Base-by-base conservation (phyloP, 225 moss, liverwort and hornwort genomes). In the Bryoerythrophyllum caledonicum region DNA sequence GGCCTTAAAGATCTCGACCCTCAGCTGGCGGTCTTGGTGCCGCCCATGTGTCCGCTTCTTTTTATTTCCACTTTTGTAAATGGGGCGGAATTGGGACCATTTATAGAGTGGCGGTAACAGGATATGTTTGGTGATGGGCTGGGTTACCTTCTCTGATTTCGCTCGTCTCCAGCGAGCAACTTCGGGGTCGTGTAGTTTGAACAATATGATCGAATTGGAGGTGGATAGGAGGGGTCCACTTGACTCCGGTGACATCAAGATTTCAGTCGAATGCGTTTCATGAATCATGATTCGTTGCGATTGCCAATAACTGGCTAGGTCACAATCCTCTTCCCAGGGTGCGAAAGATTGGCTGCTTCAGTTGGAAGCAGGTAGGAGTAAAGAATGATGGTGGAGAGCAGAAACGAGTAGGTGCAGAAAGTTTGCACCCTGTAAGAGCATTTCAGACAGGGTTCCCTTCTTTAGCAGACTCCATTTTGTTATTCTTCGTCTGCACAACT, bases 401-500 rank as follows among this genome's bases (percentile, higher is more conserved):
- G 34, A 37, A 71, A 55, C 2, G 37, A 38, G 67, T 75, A 67
- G 61, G 23, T 46, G 52, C 60, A 44, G 64, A 53, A 53, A 43
- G 48, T 5, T 48, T 48, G 16, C 48, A 34, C 69, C 77, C 41
- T 24, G 40, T 60, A 73, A 62, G 61, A 27, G 27, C 53, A 77
- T 60, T 35, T 80, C 28, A 77, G 17, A 40, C 28, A 70, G 56
- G 65, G 70, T 24, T 15, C 26, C 46, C 58, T 46, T 51, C 76
- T 68, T 43, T 43, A 46, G 67, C 79, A 55, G 76, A 76, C 65
- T 88, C 74, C 59, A 74, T 60, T 82, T 83, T 89, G 53, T 80
- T 80, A 73, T 76, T 87, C 79, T 94, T 97, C 46, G 76, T 71
- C 77, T 90, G 90, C 27, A 93, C 87, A 80, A 93, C 54, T 74